Percentiles rank a stretch among this genome's conserved stretches.
phyloP scores from a whole-genome alignment of 2,329 filamentous ascomycete species.

The Magnaporthiopsis poae region DNA sequence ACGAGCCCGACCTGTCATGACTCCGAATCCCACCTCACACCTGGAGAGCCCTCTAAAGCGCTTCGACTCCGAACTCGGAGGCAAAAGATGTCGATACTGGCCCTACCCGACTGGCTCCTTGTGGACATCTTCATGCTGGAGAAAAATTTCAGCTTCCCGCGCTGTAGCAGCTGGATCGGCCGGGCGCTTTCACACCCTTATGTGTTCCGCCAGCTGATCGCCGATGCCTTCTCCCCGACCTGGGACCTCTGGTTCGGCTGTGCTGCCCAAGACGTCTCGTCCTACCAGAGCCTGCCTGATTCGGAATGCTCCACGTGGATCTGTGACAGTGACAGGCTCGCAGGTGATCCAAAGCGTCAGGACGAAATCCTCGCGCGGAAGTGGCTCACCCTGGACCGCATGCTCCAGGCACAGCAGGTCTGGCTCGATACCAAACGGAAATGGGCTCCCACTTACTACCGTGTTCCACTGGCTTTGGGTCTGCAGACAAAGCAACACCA shows the following conservation, averaged over 20 bases:
- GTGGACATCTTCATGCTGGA: conserved; percentile 43
- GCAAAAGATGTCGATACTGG: conserved; percentile 21
- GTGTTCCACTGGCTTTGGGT: not conserved
- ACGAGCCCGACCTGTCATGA: not conserved
- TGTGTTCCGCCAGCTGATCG: conserved; percentile 25
- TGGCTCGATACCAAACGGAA: conserved; percentile 8
- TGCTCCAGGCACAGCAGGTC: conserved; percentile 14
- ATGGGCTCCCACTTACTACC: not conserved
- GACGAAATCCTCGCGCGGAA: conserved; percentile 9
- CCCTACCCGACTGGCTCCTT: conserved; percentile 43
- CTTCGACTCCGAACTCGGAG: not conserved
- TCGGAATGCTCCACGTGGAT: conserved; percentile 4
- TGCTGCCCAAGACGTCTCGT: conserved; percentile 6
- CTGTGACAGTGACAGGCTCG: conserved; percentile 14
- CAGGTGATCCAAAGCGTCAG: conserved; percentile 33
- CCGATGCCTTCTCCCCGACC: conserved; percentile 28
- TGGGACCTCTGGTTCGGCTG: conserved; percentile 29
- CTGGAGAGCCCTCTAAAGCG: not conserved
- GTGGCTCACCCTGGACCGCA: conserved; percentile 12
- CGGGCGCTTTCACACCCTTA: conserved; percentile 31
- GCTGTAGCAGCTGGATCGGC: conserved; percentile 34
- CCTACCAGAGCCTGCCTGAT: conserved; percentile 7
- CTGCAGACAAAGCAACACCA: not conserved
- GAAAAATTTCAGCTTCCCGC: conserved; percentile 37
- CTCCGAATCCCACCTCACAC: not conserved